Evolutionary conservation across 75 land plant genomes (phyloP).

Genomic region (Pinus albicaulis): DNA sequence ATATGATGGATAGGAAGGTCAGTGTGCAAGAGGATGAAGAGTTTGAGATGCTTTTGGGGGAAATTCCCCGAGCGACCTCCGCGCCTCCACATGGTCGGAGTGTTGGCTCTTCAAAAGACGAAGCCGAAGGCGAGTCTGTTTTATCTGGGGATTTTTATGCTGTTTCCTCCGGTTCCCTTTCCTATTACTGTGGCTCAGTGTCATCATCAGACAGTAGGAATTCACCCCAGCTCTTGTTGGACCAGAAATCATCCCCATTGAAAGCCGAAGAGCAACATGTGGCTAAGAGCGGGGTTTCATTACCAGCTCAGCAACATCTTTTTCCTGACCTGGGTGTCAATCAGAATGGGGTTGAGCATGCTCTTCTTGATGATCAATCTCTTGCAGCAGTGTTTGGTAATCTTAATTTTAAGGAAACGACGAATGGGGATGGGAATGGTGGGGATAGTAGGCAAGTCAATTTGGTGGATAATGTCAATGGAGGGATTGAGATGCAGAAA

Average conservation of each 20-base stretch:
- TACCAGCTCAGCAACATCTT: not conserved
- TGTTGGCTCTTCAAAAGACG: not conserved
- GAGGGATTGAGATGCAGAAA: not conserved
- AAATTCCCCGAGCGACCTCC: constrained; percentile 47
- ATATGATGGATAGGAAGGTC: too few species aligned
- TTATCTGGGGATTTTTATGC: not conserved
- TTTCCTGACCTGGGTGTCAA: not conserved
- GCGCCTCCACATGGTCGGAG: constrained; percentile 7
- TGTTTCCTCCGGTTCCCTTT: not conserved
- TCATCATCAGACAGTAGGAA: constrained; percentile 3
- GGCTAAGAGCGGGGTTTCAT: not conserved
- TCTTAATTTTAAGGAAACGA: not conserved
- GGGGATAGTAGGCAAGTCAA: not conserved
- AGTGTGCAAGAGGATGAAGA: constrained; percentile 22
- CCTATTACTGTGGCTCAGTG: not conserved
- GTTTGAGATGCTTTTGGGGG: constrained; percentile 44
- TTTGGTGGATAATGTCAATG: not conserved
- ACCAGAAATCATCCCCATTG: not conserved
- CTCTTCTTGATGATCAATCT: constrained; percentile 14
- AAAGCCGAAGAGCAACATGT: not conserved
- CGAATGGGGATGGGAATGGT: not conserved
- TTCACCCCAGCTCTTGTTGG: not conserved
- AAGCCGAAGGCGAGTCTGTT: not conserved
- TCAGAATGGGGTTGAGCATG: not conserved
- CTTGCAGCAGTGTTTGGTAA: constrained; percentile 29